phyloP scores from a whole-genome alignment of 2,329 filamentous ascomycete species.

The Madurella fahalii region DNA sequence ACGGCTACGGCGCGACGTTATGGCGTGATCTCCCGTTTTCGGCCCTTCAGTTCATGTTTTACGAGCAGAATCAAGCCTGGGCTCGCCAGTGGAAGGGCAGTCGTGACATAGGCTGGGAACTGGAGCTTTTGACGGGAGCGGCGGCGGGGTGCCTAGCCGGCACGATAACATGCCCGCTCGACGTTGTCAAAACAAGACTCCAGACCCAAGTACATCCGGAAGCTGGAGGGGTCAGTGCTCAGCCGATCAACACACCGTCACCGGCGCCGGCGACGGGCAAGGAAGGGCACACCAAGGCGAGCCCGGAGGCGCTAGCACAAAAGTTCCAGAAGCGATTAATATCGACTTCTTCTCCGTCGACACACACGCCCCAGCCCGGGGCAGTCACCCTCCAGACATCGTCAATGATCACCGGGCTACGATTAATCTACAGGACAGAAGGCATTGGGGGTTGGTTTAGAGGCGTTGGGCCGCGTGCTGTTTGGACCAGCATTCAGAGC shows the following conservation, averaged over 20 bases:
- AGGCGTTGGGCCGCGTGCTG: constrained; percentile 84
- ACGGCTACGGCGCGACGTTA: constrained; percentile 95
- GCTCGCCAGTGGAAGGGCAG: constrained; percentile 75
- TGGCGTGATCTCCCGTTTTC: constrained; percentile 94
- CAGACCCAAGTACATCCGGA: constrained; percentile 74
- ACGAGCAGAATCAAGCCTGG: constrained; percentile 85
- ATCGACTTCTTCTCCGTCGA: constrained; percentile 85
- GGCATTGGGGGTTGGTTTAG: constrained; percentile 88
- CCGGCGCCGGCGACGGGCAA: constrained; percentile 13
- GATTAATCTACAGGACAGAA: constrained; percentile 85
- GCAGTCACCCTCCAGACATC: constrained; percentile 81
- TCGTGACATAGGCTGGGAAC: constrained; percentile 75
- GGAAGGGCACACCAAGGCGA: constrained; percentile 22
- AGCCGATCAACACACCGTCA: not conserved
- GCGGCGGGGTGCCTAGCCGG: constrained; percentile 89
- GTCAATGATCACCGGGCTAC: constrained; percentile 78
- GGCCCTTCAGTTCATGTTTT: constrained; percentile 95
- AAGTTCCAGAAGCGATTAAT: constrained; percentile 66
- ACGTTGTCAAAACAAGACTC: constrained; percentile 94
- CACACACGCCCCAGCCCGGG: constrained; percentile 73
- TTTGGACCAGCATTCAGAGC: constrained; percentile 97
- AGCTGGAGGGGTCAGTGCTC: constrained; percentile 20
- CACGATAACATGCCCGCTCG: constrained; percentile 89
- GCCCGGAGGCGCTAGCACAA: constrained; percentile 29
- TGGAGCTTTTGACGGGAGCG: constrained; percentile 87